Evolutionary conservation across 2,329 filamentous ascomycete species (phyloP).

Genomic region (Paramyrothecium roridum): DNA sequence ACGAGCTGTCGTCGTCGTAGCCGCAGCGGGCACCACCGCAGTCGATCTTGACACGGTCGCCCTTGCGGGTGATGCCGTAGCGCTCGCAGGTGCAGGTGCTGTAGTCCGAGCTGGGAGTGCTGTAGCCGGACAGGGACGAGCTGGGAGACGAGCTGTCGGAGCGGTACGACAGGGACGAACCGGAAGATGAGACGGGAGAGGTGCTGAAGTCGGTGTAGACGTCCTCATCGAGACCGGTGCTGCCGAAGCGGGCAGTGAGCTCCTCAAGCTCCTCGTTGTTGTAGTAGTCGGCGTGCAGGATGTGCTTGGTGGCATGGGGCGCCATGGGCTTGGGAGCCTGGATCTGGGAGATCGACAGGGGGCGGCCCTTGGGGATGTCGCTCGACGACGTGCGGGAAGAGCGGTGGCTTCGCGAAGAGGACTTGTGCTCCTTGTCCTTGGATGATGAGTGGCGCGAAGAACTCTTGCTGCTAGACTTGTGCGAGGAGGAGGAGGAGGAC

Average conservation of each 20-base stretch:
- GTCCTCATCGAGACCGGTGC: constrained; percentile 56
- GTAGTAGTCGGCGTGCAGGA: constrained; percentile 78
- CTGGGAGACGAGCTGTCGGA: constrained; percentile 73
- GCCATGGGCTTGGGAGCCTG: constrained; percentile 85
- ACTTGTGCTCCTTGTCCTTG: constrained; percentile 38
- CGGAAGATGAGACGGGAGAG: constrained; percentile 63
- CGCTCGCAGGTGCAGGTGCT: constrained; percentile 88
- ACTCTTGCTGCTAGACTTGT: constrained; percentile 27
- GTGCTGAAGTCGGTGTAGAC: constrained; percentile 51
- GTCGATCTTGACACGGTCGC: constrained; percentile 92
- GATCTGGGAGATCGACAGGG: constrained; percentile 85
- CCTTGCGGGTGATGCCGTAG: constrained; percentile 92
- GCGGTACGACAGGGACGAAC: constrained; percentile 68
- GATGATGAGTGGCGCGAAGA: constrained; percentile 44
- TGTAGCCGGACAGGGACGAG: constrained; percentile 74
- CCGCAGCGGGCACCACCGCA: constrained; percentile 88
- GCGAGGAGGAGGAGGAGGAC: constrained; percentile 30
- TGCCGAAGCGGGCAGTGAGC: constrained; percentile 71
- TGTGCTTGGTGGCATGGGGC: constrained; percentile 81
- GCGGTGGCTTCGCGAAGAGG: constrained; percentile 36
- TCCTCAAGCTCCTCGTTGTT: constrained; percentile 72
- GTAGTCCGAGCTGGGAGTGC: constrained; percentile 73
- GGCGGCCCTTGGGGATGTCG: constrained; percentile 84
- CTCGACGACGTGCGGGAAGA: constrained; percentile 42
- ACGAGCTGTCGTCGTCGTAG: constrained; percentile 67